Evolutionary conservation across 106 monocot species (phyloP), one percentile per base, ranked within the genome.

Genomic region (Dioscorea alata): DNA sequence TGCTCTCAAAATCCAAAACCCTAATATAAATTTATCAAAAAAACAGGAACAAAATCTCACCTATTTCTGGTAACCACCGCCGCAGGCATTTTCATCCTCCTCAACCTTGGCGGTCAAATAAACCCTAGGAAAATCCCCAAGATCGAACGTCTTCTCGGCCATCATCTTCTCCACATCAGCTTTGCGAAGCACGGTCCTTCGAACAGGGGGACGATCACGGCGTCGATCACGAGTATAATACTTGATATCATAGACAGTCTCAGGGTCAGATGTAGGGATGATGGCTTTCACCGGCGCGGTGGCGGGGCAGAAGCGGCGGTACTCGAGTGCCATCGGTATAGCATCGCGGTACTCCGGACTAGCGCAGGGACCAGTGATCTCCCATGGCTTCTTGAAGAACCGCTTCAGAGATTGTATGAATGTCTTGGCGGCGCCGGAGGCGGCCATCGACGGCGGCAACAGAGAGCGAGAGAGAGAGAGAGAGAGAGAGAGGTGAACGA

Each of bases 361-460:
- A 28, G 95, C 31, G 82, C 91, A 91, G 16, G 95, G 95, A 8
- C 95, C 95, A 22, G 95, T 96, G 80, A 96, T 80, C 78, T 96
- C 91, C 95, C 95, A 96, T 10, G 95, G 95, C 73, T 84, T 86
- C 77, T 96, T 96, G 63, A 96, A 61, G 88, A 73, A 84, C 18
- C 75, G 72, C 49, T 50, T 65, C 13, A 96, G 70, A 6, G 70
- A 57, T 52, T 88, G 84, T 59, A 86, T 5, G 10, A 96, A 12
- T n/a, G 86, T 79, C 67, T 81, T 90, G 5, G 61, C 72, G n/a
- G 71, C 70, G 50, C 83, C 48, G 25, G 79, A 64, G 70, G 69
- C 23, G 49, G 70, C 42, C 42, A 42, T 42, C 6, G 6, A 42
- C 6, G 35, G 35, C 69, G 49, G 33, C 4, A 34, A 6, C 54